A percentile compares a stretch with the other conserved stretches of the same genome.
Evolutionary conservation across 495 filamentous ascomycete species (phyloP).

Genomic region (Recurvomyces mirabilis): DNA sequence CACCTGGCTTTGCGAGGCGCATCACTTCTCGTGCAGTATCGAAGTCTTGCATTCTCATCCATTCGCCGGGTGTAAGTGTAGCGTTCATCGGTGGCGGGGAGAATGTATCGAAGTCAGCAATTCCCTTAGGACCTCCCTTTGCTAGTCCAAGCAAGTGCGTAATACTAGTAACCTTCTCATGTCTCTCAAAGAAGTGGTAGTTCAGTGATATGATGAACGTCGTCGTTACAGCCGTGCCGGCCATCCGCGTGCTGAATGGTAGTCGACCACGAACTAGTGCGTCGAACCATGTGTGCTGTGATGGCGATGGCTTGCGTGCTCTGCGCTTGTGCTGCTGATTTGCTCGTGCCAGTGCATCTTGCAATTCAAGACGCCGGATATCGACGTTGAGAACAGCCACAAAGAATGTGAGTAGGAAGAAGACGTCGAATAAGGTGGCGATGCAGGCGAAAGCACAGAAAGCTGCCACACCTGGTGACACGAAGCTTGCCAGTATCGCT

Average conservation of each 20-base stretch:
- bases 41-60: slow-evolving; percentile 62
- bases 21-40: slow-evolving; percentile 62
- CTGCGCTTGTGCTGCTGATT: slow-evolving; percentile 19
- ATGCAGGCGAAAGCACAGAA: slow-evolving; percentile 62
- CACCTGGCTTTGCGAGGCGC: slow-evolving; percentile 51
- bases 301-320: slow-evolving; percentile 13
- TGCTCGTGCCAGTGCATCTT: slow-evolving; percentile 38
- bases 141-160: slow-evolving; percentile 28
- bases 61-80: slow-evolving; percentile 55
- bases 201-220: slow-evolving; percentile 50
- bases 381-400: slow-evolving; percentile 63
- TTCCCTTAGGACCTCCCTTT: slow-evolving; percentile 1
- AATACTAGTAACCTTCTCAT: slow-evolving; percentile 32
- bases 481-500: slow-evolving; percentile 43
- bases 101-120: slow-evolving; percentile 18
- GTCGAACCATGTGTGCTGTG: slow-evolving; percentile 40
- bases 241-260: slow-evolving; percentile 46
- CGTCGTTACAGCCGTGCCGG: slow-evolving; percentile 50
- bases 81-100: slow-evolving; percentile 46
- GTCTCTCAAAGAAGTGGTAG: slow-evolving; percentile 54
- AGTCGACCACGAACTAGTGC: slow-evolving; percentile 38
- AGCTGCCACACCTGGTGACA: slow-evolving; percentile 49
- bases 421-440: slow-evolving; percentile 56
- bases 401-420: slow-evolving; percentile 62
- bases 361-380: slow-evolving; percentile 56